Percentiles rank a stretch among this genome's conserved stretches.
These are phyloP conservation scores for Fusarium sp. DNA, from an alignment of 2,329 filamentous ascomycete genomes.

Conservation along the genomic window DNA sequence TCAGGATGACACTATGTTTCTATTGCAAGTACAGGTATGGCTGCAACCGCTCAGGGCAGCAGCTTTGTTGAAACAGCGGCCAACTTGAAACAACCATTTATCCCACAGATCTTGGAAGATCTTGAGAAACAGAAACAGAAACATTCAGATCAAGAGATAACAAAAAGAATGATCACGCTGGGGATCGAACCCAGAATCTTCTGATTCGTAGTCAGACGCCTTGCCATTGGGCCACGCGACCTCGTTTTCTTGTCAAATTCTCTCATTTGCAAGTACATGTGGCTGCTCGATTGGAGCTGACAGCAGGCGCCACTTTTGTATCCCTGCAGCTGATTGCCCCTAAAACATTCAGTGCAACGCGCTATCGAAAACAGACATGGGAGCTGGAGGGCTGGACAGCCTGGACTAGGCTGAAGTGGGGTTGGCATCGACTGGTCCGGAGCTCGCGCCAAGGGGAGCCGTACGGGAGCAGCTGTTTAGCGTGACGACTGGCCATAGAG, in stretches of 20 bases:
- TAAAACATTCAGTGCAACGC: constrained; percentile 42
- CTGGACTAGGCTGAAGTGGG: constrained; percentile 42
- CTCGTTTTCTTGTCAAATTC: neutral
- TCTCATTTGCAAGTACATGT: neutral
- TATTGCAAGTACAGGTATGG: accelerated
- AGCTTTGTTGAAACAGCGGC: neutral
- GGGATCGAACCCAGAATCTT: constrained; percentile 50
- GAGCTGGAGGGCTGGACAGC: constrained; percentile 27
- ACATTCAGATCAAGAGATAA: neutral
- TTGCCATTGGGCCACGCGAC: constrained; percentile 46
- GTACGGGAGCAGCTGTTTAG: constrained; percentile 39
- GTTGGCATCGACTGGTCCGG: constrained; percentile 41
- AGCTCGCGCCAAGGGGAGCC: constrained; percentile 38
- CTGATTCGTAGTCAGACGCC: constrained; percentile 51
- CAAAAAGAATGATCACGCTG: constrained; percentile 38
- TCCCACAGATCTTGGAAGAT: neutral
- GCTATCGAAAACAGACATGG: constrained; percentile 31
- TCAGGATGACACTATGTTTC: no score
- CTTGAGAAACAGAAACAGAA: neutral
- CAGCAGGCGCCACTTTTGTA: constrained; percentile 1
- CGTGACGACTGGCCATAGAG: constrained; percentile 38
- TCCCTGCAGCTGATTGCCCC: constrained; percentile 41
- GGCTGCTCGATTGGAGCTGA: accelerated
- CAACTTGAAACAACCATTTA: neutral
- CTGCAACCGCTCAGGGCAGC: no score